Conservation (phyloP, 441 rosid species). For the Pelargonium cotyledonis region DNA sequence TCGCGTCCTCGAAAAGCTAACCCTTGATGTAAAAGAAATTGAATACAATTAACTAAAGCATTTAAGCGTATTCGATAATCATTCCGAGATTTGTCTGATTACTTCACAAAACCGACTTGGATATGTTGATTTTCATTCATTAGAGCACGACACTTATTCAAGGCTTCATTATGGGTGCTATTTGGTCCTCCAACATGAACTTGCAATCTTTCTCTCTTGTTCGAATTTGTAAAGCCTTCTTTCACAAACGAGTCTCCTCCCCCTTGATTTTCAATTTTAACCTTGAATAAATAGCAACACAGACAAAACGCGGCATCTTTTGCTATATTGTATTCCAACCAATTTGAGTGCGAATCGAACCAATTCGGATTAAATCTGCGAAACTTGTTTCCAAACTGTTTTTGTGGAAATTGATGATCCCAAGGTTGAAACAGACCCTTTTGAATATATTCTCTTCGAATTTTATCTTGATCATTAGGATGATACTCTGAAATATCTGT, state of each 20-base stretch:
- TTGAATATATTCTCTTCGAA: too few relatives aligned
- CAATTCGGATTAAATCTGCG: too few relatives aligned
- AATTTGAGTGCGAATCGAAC: neutral
- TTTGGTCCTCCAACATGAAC: neutral
- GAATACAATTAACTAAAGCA: neutral
- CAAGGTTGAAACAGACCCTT: slow-evolving; percentile 24
- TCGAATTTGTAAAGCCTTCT: neutral
- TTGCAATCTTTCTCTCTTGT: neutral
- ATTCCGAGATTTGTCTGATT: too few relatives aligned
- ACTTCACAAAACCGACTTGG: neutral
- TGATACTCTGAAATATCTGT: too few relatives aligned
- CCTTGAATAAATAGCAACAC: neutral
- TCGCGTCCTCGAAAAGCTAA: neutral
- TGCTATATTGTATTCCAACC: neutral
- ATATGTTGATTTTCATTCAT: neutral
- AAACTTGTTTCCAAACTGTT: too few relatives aligned
- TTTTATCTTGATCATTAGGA: too few relatives aligned
- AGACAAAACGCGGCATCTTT: neutral
- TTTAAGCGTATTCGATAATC: neutral
- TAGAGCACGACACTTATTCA: neutral
- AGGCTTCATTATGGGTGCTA: neutral
- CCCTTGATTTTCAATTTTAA: neutral
- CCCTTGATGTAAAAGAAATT: neutral
- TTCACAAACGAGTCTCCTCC: neutral
- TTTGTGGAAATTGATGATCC: too few relatives aligned